phyloP scores from a whole-genome alignment of 441 rosid species.

The Gossypium davidsonii region DNA sequence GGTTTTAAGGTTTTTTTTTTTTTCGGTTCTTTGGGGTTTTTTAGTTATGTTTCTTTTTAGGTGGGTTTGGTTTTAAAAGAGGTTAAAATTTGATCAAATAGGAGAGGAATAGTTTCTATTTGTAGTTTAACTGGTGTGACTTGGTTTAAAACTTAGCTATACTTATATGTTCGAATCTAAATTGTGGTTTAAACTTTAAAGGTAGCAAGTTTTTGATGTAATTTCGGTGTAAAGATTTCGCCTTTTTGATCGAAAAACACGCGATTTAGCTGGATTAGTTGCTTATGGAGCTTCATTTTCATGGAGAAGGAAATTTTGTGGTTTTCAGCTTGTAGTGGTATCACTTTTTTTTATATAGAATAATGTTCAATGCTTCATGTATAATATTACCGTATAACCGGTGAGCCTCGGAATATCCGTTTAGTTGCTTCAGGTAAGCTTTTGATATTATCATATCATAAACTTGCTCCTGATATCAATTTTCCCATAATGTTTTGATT shows the following conservation, averaged over 20 bases:
- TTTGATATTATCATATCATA: background rate
- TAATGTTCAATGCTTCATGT: background rate
- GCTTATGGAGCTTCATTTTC: background rate
- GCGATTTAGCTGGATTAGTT: background rate
- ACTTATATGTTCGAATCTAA: background rate
- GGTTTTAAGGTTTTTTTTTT: background rate
- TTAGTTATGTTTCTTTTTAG: background rate
- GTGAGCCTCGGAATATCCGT: background rate
- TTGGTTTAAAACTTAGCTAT: constrained; percentile 1
- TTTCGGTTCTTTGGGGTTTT: background rate
- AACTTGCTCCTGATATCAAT: background rate
- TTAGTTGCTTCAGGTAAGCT: background rate
- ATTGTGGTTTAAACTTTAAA: background rate
- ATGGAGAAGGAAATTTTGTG: background rate
- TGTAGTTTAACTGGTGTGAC: background rate
- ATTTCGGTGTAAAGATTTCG: background rate
- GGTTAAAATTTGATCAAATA: background rate
- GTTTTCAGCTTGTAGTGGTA: background rate
- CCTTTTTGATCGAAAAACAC: background rate
- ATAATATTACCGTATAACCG: background rate
- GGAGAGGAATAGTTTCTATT: background rate
- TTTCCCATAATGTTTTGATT: background rate
- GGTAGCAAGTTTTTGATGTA: background rate
- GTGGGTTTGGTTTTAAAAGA: constrained; percentile 8
- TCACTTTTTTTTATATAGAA: background rate